Percentiles rank a stretch among this genome's conserved stretches.
phyloP scores from a whole-genome alignment of 2,329 filamentous ascomycete genomes.

The Apiospora hydei region DNA sequence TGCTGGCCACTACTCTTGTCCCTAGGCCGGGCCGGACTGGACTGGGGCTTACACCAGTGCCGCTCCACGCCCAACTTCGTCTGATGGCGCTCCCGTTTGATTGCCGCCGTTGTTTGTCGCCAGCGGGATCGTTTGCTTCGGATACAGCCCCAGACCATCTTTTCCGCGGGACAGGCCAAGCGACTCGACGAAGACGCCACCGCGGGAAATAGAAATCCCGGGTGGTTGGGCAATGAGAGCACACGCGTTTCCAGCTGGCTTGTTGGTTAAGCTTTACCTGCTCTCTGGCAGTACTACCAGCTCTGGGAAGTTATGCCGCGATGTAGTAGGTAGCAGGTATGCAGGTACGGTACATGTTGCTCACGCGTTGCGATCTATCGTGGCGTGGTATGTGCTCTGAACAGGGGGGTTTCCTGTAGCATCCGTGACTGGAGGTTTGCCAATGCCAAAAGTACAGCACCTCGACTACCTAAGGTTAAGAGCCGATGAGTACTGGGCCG shows the following conservation, averaged over 20 bases:
- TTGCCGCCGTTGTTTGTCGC: neutral
- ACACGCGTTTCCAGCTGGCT: neutral
- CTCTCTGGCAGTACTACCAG: neutral
- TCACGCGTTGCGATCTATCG: neutral
- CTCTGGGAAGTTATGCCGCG: neutral
- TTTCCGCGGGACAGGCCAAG: neutral
- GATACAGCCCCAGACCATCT: neutral
- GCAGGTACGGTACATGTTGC: neutral
- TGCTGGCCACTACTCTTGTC: neutral
- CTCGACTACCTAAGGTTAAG: neutral
- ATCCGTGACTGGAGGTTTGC: neutral
- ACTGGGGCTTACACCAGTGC: neutral
- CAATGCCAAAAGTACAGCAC: neutral
- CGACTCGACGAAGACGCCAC: neutral
- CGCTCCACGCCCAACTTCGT: neutral
- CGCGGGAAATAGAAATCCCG: neutral
- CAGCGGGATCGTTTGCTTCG: slow-evolving; percentile 1
- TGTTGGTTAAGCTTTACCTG: neutral
- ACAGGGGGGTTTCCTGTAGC: neutral
- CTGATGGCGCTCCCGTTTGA: neutral
- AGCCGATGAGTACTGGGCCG: slow-evolving; percentile 5
- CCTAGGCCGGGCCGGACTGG: slow-evolving; percentile 4
- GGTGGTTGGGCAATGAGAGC: neutral
- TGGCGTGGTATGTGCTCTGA: neutral
- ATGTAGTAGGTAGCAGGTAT: neutral